Conservation (phyloP, 176 grass and related monocot species). For the Alloteropsis semialata region DNA sequence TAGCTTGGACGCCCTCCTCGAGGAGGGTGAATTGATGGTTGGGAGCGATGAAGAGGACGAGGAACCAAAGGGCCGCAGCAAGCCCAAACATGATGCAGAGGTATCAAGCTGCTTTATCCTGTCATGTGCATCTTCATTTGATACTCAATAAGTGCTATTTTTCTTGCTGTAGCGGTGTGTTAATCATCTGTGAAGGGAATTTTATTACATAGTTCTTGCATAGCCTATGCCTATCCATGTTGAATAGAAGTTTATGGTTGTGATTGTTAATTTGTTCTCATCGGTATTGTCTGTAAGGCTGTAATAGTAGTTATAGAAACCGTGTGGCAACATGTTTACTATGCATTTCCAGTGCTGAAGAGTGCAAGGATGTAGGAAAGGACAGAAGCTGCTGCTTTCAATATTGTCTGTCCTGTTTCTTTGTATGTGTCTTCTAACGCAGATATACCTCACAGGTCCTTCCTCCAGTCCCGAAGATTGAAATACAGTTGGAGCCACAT, state of each 20-base stretch:
- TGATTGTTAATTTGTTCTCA: background rate
- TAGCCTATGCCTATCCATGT: background rate
- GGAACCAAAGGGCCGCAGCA: slow-evolving; percentile 35
- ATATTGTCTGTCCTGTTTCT: background rate
- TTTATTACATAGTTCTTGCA: background rate
- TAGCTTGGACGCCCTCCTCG: slow-evolving; percentile 42
- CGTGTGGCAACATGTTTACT: background rate
- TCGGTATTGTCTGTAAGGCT: background rate
- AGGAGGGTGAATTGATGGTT: slow-evolving; percentile 70
- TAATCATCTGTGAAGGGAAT: background rate
- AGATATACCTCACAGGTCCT: slow-evolving; percentile 50
- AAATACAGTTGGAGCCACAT: slow-evolving; percentile 62
- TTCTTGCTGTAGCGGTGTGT: background rate
- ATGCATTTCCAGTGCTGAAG: background rate
- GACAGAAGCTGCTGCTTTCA: background rate
- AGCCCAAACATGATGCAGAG: slow-evolving; percentile 58
- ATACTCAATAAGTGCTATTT: background rate
- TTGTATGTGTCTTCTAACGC: slow-evolving; percentile 20
- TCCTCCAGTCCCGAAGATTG: slow-evolving; percentile 77
- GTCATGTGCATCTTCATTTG: background rate
- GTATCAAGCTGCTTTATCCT: slow-evolving; percentile 22
- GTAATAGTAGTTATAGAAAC: background rate
- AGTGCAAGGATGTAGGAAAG: background rate
- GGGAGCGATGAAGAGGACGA: slow-evolving; percentile 41
- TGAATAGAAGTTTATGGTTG: background rate